Conservation (phyloP, 1,284 basidiomycete species). For the Apiotrichum sp. region DNA sequence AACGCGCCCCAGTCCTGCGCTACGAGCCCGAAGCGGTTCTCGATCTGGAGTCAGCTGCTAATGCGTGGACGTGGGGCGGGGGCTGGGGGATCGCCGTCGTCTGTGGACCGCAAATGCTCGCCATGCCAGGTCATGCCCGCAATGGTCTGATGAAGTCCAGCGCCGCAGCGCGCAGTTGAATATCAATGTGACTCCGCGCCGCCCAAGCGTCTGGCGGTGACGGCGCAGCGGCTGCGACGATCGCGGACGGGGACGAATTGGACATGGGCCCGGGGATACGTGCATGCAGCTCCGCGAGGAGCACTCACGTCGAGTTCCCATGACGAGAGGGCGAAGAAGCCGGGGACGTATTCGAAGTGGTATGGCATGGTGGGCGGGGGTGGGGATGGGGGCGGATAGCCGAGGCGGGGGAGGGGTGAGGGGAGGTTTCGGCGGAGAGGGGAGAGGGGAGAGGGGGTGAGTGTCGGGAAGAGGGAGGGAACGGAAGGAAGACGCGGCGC, state of each 20-base stretch:
- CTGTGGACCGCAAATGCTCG: neutral
- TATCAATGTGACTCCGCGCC: no score
- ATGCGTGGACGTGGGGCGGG: neutral
- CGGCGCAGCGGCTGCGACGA: no score
- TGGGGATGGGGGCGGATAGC: neutral
- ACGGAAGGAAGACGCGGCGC: no score
- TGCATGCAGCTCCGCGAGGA: no score
- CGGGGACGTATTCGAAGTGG: conserved; percentile 21
- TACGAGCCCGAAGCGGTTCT: conserved; percentile 23
- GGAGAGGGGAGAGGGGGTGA: neutral
- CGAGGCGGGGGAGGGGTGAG: neutral
- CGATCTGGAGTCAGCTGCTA: conserved; percentile 15
- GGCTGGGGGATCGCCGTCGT: neutral
- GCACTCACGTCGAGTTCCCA: conserved; percentile 29
- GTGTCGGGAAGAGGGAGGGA: no score
- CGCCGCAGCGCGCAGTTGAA: no score
- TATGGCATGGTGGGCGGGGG: conserved; percentile 7
- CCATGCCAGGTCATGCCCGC: no score
- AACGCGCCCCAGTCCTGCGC: conserved; percentile 23
- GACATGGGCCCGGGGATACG: no score
- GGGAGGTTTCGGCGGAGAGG: neutral
- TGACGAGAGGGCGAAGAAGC: conserved; percentile 23
- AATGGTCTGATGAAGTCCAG: no score
- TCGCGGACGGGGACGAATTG: no score
- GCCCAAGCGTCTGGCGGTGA: no score